Percentiles rank a stretch among this genome's conserved stretches.
These are phyloP conservation scores for Fusarium vanettenii DNA, from an alignment of 2,329 filamentous ascomycete species.

Conservation along the genomic window DNA sequence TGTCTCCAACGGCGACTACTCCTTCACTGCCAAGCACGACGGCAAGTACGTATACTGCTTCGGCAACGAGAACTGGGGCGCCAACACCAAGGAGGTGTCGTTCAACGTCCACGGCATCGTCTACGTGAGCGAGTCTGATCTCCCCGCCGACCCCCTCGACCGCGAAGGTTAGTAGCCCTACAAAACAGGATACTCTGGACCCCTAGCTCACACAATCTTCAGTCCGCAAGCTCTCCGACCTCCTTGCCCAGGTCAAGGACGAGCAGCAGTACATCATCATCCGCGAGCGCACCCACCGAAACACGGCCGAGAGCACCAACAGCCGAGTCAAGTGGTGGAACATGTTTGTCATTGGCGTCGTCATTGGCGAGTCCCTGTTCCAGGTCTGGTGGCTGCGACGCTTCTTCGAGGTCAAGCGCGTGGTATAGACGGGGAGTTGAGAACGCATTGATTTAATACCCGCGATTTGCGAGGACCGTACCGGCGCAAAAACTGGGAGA, in stretches of 20 bases:
- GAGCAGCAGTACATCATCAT: constrained; percentile 98
- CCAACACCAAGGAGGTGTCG: constrained; percentile 95
- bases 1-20: constrained; percentile 91
- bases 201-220: constrained; percentile 23
- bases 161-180: constrained; percentile 78
- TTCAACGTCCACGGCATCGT: constrained; percentile 99
- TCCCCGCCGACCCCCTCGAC: constrained; percentile 88
- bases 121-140: constrained; percentile 91
- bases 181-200: neutral
- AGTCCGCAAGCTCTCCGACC: constrained; percentile 87
- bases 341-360: constrained; percentile 90
- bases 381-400: constrained; percentile 99
- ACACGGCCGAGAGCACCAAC: constrained; percentile 99
- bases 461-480: constrained; percentile 22
- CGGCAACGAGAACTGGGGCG: constrained; percentile 98
- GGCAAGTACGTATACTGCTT: constrained; percentile 98
- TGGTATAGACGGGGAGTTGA: constrained; percentile 59
- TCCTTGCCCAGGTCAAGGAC: constrained; percentile 93
- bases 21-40: constrained; percentile 86
- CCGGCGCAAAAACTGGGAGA: constrained; percentile 38
- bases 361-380: constrained; percentile 93
- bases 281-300: constrained; percentile 94
- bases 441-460: constrained; percentile 28
- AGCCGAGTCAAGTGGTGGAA: constrained; percentile 99
- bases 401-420: constrained; percentile 90